Evolutionary conservation across 768 basidiomycete genomes (phyloP).

Genomic region (Lepiota venenata): DNA sequence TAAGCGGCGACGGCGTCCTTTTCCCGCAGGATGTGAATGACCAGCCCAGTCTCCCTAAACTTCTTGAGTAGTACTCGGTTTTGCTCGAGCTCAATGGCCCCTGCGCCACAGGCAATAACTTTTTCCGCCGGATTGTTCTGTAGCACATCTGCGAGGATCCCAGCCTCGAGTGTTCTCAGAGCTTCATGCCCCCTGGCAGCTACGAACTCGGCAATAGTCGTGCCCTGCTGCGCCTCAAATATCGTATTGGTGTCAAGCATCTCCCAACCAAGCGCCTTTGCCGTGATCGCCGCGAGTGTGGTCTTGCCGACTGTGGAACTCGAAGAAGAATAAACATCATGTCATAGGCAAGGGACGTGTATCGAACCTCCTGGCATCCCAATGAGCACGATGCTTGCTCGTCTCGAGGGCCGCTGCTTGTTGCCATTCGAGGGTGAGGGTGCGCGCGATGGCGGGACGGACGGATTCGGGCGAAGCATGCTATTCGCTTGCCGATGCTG

Average conservation of each 20-base stretch:
- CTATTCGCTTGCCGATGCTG: constrained; percentile 3
- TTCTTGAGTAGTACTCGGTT: constrained; percentile 56
- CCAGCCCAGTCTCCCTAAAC: constrained; percentile 50
- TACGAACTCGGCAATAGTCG: constrained; percentile 55
- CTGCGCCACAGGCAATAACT: constrained; percentile 74
- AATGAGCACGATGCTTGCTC: constrained; percentile 51
- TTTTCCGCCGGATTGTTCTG: constrained; percentile 45
- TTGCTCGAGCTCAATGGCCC: constrained; percentile 66
- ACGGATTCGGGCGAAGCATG: constrained; percentile 4
- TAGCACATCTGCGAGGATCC: constrained; percentile 53
- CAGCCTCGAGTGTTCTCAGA: constrained; percentile 68
- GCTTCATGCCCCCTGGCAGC: constrained; percentile 60
- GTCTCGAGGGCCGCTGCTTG: constrained; percentile 11
- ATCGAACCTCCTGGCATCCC: constrained; percentile 69
- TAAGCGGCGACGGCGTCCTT: constrained; percentile 65
- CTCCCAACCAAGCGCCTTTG: constrained; percentile 53
- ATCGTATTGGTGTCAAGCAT: constrained; percentile 63
- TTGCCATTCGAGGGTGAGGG: constrained; percentile 14
- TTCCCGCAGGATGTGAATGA: constrained; percentile 75
- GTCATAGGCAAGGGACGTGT: background rate
- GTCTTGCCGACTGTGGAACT: constrained; percentile 59
- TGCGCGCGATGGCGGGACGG: constrained; percentile 7
- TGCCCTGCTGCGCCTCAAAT: constrained; percentile 47
- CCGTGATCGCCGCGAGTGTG: constrained; percentile 63
- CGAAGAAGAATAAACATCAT: background rate